Conservation (phyloP, 345 rosid species). For the Geranium brycei region DNA sequence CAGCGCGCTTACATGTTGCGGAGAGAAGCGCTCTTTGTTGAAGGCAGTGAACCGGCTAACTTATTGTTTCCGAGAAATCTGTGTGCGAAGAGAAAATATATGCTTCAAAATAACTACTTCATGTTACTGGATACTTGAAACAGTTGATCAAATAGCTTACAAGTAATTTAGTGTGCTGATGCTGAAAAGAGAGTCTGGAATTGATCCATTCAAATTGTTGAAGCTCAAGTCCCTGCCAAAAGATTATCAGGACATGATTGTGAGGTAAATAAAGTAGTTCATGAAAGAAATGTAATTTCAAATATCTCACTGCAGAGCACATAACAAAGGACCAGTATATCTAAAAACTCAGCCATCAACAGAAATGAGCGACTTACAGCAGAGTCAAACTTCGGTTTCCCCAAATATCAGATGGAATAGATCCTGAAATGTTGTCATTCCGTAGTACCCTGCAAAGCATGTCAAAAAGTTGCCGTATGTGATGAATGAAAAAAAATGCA, state of each 20-base stretch:
- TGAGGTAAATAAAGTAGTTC: too few relatives aligned
- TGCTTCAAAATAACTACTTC: neutral
- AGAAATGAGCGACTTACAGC: conserved; percentile 34
- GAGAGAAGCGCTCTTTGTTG: conserved; percentile 31
- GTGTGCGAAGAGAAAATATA: conserved; percentile 12
- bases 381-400: conserved; percentile 32
- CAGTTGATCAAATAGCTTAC: conserved; percentile 29
- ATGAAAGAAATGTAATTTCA: too few relatives aligned
- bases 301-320: neutral
- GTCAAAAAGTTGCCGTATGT: conserved; percentile 1
- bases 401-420: conserved; percentile 46
- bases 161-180: conserved; percentile 27
- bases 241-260: neutral
- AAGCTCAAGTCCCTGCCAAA: conserved; percentile 47
- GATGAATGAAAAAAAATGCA: neutral
- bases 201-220: conserved; percentile 30
- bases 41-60: conserved; percentile 45
- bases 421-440: conserved; percentile 37
- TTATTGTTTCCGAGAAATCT: conserved; percentile 59
- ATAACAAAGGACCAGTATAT: neutral
- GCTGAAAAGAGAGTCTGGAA: conserved; percentile 32
- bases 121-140: neutral
- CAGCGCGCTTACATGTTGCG: conserved; percentile 36
- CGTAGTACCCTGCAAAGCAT: conserved; percentile 34
- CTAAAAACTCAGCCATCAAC: neutral